These are phyloP conservation scores for Ilyonectria destructans DNA, from an alignment of 2,329 filamentous ascomycete genomes.

Conservation along the genomic window DNA sequence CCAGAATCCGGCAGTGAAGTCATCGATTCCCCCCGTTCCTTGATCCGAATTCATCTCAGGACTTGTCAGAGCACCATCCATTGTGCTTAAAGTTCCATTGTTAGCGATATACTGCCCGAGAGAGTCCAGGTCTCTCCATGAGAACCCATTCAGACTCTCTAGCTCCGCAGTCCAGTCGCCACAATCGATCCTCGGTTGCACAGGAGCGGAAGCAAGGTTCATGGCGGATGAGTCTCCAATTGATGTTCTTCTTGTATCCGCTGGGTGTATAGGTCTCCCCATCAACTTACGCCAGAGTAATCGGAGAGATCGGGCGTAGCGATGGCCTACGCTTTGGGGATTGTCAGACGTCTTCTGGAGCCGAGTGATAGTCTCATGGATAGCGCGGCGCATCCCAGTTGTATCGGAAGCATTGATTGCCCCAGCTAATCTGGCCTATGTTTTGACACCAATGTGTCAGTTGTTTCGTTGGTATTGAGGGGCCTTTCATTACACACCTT, in stretches of 20 bases:
- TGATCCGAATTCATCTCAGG: conserved; percentile 49
- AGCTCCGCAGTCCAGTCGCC: conserved; percentile 51
- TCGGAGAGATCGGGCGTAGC: conserved; percentile 74
- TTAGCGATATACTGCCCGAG: conserved; percentile 68
- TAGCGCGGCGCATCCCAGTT: conserved; percentile 70
- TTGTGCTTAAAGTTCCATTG: conserved; percentile 42
- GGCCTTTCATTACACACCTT: conserved; percentile 60
- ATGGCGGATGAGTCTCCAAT: conserved; percentile 3
- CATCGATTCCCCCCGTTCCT: conserved; percentile 38
- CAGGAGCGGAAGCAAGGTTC: conserved; percentile 6
- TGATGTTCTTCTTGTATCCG: conserved; percentile 18
- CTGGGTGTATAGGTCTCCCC: conserved; percentile 27
- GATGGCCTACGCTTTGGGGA: conserved; percentile 72
- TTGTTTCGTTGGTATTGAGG: not conserved
- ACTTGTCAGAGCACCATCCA: conserved; percentile 48
- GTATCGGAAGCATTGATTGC: conserved; percentile 71
- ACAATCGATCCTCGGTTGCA: conserved; percentile 16
- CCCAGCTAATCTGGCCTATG: conserved; percentile 71
- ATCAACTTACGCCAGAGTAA: conserved; percentile 69
- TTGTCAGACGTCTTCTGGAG: conserved; percentile 72
- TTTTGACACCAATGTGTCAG: not conserved
- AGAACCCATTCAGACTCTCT: conserved; percentile 70
- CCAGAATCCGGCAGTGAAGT: conserved; percentile 39
- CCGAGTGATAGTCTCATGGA: conserved; percentile 72
- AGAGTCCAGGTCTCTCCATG: conserved; percentile 74